Evolutionary conservation across 192 early-diverging fungal species (phyloP).

Genomic region (Geranomyces michiganensis): DNA sequence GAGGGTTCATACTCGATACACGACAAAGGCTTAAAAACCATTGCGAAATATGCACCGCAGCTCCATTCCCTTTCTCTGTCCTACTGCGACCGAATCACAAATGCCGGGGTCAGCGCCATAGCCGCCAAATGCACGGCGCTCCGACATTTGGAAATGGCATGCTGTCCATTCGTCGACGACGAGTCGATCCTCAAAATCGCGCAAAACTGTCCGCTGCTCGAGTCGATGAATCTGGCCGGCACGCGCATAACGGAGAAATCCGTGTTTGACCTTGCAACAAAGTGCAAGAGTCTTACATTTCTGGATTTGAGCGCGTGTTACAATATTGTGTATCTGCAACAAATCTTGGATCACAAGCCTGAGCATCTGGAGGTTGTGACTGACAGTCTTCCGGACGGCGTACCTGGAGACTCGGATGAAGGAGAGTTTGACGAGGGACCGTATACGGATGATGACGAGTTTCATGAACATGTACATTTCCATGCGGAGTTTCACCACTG

Average conservation of each 20-base stretch:
- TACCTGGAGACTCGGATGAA: neutral
- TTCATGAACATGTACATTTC: too few species aligned
- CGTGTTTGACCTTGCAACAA: neutral
- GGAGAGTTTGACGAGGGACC: neutral
- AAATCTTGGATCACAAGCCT: constrained; percentile 6
- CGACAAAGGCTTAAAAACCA: constrained; percentile 11
- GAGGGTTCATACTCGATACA: constrained; percentile 20
- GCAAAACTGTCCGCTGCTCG: neutral
- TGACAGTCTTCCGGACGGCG: neutral
- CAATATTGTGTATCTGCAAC: neutral
- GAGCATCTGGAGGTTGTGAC: constrained; percentile 15
- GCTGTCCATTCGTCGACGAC: constrained; percentile 13
- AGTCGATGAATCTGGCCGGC: constrained; percentile 13
- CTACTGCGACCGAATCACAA: constrained; percentile 19
- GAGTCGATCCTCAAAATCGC: neutral
- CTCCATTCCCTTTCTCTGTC: constrained; percentile 17
- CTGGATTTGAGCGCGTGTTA: constrained; percentile 19
- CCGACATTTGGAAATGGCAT: constrained; percentile 16
- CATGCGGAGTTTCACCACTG: too few species aligned
- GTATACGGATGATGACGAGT: neutral
- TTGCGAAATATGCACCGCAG: constrained; percentile 12
- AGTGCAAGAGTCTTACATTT: neutral
- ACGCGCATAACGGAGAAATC: constrained; percentile 5
- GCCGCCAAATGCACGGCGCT: neutral
- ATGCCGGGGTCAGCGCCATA: constrained; percentile 6